Evolutionary conservation across 371 early-diverging fungal genomes (phyloP), one percentile per base, ranked within the genome.

Genomic region (Apophysomyces sp.): DNA sequence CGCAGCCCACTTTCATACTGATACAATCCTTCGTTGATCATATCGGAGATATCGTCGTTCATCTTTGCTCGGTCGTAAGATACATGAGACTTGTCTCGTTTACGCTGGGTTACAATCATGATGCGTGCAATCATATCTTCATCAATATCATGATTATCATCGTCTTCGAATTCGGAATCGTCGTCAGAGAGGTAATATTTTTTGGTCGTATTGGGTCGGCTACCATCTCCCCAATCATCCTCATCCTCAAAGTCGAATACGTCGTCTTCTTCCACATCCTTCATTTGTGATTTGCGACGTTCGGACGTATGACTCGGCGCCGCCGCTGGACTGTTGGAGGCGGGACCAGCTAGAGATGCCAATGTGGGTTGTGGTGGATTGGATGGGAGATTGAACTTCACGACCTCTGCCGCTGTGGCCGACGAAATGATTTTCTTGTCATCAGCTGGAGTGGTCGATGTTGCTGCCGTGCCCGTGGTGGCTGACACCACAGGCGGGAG

Each of bases 1-100:
- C 81, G 85, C 49, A 92, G 77, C 37, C 90, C 90, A 34, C 77
- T 71, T 63, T 96, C 94, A 65, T 95, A 96, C 63, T 90, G 84
- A 70, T 90, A 89, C 31, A 96, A 79, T 2, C 95, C 96, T 68
- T 96, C 95, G 72, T 90, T 96, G 74, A 96, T 96, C 73, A 94
- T 92, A 34, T 94, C 92, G 30, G 86, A 83, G 57, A 94, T 82
- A 27, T 96, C 96, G 52, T 89, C 91, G 60, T 91, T 88, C 76
- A 87, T 84, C 16, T 87, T 79, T 71, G 88, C 85, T 65, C 95
- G 89, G 62, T 92, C 92, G 65, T 81, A 90, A 28, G 84, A 79
- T 39, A 81, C 77, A 60, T 90, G 89, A 4, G 85, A 73, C 54
- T 87, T 83, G 56, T 91, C 92, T 59, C 78, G 76, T 36, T 85